These are phyloP conservation scores for Eimeria maxima DNA, from an alignment of 169 alveolate genomes.

Conservation along the genomic window DNA sequence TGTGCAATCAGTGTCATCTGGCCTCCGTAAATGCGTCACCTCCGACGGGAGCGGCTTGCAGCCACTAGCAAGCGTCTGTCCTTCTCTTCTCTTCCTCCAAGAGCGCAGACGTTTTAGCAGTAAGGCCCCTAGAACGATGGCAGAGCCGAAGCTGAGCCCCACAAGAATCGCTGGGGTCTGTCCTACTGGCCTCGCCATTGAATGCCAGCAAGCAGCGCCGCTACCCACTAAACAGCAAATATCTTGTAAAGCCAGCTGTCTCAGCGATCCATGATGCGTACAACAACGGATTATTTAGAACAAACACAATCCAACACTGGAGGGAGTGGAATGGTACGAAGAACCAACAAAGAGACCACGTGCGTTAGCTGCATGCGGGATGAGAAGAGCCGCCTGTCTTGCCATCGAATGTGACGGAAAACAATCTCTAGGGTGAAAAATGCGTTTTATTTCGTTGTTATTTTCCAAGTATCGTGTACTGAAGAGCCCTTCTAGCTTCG, in stretches of 20 bases:
- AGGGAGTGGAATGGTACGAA: not conserved
- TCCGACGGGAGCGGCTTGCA: not conserved
- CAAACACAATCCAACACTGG: not conserved
- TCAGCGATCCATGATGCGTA: not conserved
- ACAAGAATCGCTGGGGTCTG: slow-evolving; percentile 5
- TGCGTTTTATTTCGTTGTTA: not conserved
- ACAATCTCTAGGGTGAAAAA: not conserved
- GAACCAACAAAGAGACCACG: not conserved
- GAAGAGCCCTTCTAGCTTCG: not conserved
- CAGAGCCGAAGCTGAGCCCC: slow-evolving; percentile 54
- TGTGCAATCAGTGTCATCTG: not conserved
- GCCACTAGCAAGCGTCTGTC: not conserved
- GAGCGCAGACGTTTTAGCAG: not conserved
- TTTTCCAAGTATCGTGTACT: not conserved
- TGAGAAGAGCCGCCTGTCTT: slow-evolving; percentile 1
- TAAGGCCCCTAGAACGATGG: not conserved
- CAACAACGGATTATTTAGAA: not conserved
- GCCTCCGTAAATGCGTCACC: not conserved
- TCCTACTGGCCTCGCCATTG: slow-evolving; percentile 68
- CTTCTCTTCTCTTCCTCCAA: not conserved
- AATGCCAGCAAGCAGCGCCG: not conserved
- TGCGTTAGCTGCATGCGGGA: slow-evolving; percentile 36
- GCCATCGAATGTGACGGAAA: not conserved
- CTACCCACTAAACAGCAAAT: not conserved
- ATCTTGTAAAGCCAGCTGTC: not conserved